Base-by-base conservation (phyloP, 345 rosid species). In the Aethionema arabicum region DNA sequence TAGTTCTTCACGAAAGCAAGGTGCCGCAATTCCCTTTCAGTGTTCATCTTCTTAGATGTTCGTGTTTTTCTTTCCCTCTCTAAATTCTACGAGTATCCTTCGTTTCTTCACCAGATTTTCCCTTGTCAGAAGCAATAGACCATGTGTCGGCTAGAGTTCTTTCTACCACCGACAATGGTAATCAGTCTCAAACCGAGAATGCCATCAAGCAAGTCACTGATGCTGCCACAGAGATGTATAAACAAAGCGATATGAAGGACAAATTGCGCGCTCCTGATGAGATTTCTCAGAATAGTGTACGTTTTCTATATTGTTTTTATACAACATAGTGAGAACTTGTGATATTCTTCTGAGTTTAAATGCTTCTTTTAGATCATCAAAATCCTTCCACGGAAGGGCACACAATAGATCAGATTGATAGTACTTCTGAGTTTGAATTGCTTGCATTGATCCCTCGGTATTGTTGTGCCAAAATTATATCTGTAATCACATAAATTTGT, bases 61-160 rank as follows among this genome's bases (percentile, higher is more conserved):
- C 52, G 21, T 21, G 30, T n/a, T 68, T 51, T 41, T 29, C 9
- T 4, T 60, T 29, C 6, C 11, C 5, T 15, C 12, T 44, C 32
- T 30, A 8, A 8, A 32, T 36, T 10, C 12, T 41, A 3, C 27
- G 27, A 4, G 42, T 54, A 13, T 33, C 2, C 14, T 43, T 8
- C n/a, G 8, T 56, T 72, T 30, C 27, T 37, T 67, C 35, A 62
- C 60, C 63, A 56, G 72, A 71, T 79, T 74, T 54, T 40, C 42
- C 51, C 21, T 44, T 63, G n/a, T 12, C 66, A 60, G 91, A 74
- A 29, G 32, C 70, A 2, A 63, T 68, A 66, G 93, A 90, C 73
- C 95, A 85, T 65, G 73, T 77, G 51, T 80, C 85, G 73, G 76
- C 95, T 41, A 79, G 97, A 56, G 89, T 84, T 42, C 81, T 93